phyloP scores from a whole-genome alignment of 2,329 filamentous ascomycete species.

The Verticillium klebahnii region DNA sequence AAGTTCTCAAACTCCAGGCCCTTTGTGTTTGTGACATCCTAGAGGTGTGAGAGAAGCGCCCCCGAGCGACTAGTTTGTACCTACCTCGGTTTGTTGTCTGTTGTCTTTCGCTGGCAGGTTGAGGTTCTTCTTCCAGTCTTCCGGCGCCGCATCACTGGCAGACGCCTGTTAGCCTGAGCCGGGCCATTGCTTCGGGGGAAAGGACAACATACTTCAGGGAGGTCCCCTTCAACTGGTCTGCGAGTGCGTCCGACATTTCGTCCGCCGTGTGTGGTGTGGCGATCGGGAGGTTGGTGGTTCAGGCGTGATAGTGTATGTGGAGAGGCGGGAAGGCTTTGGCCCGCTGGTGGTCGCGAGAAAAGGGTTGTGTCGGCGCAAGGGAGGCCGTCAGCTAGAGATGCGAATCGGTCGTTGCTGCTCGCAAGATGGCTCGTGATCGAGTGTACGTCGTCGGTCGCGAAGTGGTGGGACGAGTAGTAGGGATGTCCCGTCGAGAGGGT shows the following conservation, averaged over 20 bases:
- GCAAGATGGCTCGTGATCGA: not conserved
- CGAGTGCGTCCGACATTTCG: conserved; percentile 39
- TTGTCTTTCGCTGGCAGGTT: conserved; percentile 70
- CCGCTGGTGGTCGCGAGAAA: not conserved
- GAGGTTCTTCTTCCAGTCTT: conserved; percentile 71
- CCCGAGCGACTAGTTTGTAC: conserved; percentile 8
- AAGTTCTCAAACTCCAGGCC: conserved; percentile 98
- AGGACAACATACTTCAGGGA: conserved; percentile 31
- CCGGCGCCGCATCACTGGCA: conserved; percentile 45
- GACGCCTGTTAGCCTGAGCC: conserved; percentile 27
- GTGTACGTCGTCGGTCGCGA: not conserved
- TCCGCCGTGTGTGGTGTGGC: not conserved
- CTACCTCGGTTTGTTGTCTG: conserved; percentile 76
- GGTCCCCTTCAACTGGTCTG: conserved; percentile 37
- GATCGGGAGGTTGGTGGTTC: not conserved
- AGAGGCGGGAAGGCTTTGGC: not conserved
- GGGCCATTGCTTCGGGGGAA: not conserved
- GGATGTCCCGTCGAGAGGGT: not conserved
- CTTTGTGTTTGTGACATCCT: conserved; percentile 98
- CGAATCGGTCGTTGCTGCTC: not conserved
- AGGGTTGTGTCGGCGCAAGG: not conserved
- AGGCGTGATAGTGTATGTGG: not conserved
- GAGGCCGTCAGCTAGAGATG: not conserved
- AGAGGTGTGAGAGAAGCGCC: conserved; percentile 1
- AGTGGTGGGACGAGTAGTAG: not conserved